Percentiles rank a stretch among this genome's conserved stretches.
Evolutionary conservation across 2,329 filamentous ascomycete species (phyloP).

Genomic region (Microsporum audouinii): DNA sequence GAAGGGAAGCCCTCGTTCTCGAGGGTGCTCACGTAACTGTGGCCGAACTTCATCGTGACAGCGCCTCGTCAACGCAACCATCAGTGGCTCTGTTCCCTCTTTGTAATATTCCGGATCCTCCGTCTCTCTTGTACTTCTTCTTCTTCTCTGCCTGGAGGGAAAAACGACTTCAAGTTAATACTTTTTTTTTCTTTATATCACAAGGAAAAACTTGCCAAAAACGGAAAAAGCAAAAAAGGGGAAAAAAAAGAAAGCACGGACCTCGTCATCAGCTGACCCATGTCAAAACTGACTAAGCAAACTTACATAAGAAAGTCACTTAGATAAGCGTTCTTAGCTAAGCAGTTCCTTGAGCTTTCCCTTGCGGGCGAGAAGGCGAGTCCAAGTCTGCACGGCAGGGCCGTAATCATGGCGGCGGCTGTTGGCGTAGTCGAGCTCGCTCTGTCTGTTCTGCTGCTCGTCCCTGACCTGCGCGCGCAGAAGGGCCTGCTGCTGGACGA

Average conservation of each 20-base stretch:
- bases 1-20: slow-evolving; percentile 62
- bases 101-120: not conserved
- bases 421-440: slow-evolving; percentile 33
- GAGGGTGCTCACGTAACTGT: slow-evolving; percentile 60
- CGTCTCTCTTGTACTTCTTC: not conserved
- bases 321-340: not conserved
- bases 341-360: slow-evolving; percentile 40
- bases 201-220: not conserved
- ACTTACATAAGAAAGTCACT: not conserved
- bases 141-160: not conserved
- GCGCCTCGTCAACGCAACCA: not conserved
- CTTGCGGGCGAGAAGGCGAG: slow-evolving; percentile 57
- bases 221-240: not conserved
- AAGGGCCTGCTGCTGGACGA: slow-evolving; percentile 23
- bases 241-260: not conserved
- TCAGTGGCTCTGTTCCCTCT: not conserved
- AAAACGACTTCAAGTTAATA: not conserved
- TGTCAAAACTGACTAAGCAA: not conserved
- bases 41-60: slow-evolving; percentile 68
- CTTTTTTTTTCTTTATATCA: not conserved
- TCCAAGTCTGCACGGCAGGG: slow-evolving; percentile 56
- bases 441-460: slow-evolving; percentile 28
- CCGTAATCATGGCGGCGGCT: slow-evolving; percentile 52
- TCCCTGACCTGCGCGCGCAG: slow-evolving; percentile 30
- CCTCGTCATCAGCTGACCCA: not conserved